Conservation (phyloP, 164 flowering plant species). For the Kingdonia uniflora region DNA sequence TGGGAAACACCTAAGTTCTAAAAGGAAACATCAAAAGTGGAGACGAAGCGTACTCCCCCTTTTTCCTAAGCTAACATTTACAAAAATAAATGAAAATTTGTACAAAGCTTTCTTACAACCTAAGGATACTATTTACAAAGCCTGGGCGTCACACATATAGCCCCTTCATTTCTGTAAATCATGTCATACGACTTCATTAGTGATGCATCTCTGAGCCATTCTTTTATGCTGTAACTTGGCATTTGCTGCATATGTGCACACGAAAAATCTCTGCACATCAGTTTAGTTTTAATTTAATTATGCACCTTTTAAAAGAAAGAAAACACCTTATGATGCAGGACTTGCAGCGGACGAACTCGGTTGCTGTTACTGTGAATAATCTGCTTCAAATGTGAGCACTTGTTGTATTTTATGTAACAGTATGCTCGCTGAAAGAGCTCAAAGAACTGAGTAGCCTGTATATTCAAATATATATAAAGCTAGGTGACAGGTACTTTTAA, state of each 20-base stretch:
- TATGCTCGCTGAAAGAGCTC: slow-evolving; percentile 8
- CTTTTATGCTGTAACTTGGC: neutral
- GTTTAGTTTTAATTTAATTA: neutral
- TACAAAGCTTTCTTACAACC: no score
- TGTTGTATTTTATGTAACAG: neutral
- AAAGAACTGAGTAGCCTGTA: slow-evolving; percentile 5
- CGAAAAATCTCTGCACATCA: neutral
- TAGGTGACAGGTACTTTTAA: no score
- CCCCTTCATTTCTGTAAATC: no score
- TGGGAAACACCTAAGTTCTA: no score
- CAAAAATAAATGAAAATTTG: no score
- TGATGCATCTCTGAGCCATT: neutral
- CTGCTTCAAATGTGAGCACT: slow-evolving; percentile 73
- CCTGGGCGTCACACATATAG: no score
- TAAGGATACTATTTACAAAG: no score
- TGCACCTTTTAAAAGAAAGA: neutral
- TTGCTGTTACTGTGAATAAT: slow-evolving; percentile 83
- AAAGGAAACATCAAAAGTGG: no score
- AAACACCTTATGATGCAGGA: slow-evolving; percentile 57
- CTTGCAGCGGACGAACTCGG: slow-evolving; percentile 79
- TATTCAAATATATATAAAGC: slow-evolving; percentile 5
- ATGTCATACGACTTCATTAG: no score
- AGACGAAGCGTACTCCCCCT: no score
- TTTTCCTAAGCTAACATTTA: no score
- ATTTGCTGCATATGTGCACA: neutral